These are phyloP conservation scores for Melampsora americana DNA, from an alignment of 1,284 basidiomycete species.

Conservation along the genomic window DNA sequence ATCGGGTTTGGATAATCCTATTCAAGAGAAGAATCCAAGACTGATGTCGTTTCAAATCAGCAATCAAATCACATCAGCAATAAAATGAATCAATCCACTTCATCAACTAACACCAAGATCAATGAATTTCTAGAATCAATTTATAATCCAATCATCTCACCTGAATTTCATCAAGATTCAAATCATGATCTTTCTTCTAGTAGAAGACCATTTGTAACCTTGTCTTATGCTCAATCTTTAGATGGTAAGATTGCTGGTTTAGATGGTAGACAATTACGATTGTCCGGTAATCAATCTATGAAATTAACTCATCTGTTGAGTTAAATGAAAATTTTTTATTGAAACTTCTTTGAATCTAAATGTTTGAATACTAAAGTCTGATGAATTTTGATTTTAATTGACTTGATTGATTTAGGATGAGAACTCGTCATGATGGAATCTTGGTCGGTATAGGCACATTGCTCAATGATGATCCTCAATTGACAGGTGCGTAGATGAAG, in stretches of 20 bases:
- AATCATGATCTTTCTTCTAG: background rate
- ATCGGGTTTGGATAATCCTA: no score
- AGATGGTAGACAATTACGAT: conserved; percentile 68
- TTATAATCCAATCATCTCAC: background rate
- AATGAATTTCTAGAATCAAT: background rate
- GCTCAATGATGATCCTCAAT: conserved; percentile 84
- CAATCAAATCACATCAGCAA: no score
- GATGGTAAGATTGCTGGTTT: conserved; percentile 86
- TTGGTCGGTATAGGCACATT: conserved; percentile 86
- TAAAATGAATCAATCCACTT: background rate
- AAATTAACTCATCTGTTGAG: conserved; percentile 85
- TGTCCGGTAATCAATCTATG: conserved; percentile 85
- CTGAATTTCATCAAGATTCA: conserved; percentile 6
- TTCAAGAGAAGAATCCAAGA: no score
- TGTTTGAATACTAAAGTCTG: conserved; percentile 64
- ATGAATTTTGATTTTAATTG: conserved; percentile 45
- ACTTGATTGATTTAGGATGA: conserved; percentile 47
- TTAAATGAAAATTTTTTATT: no score
- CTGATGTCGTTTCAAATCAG: no score
- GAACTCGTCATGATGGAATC: conserved; percentile 82
- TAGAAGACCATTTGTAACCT: conserved; percentile 60
- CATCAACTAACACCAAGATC: background rate
- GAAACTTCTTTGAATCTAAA: background rate
- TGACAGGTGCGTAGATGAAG: conserved; percentile 67
- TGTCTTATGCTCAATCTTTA: conserved; percentile 92